Base-by-base conservation (phyloP, 2,329 filamentous ascomycete genomes). In the Chaetomium sp. region DNA sequence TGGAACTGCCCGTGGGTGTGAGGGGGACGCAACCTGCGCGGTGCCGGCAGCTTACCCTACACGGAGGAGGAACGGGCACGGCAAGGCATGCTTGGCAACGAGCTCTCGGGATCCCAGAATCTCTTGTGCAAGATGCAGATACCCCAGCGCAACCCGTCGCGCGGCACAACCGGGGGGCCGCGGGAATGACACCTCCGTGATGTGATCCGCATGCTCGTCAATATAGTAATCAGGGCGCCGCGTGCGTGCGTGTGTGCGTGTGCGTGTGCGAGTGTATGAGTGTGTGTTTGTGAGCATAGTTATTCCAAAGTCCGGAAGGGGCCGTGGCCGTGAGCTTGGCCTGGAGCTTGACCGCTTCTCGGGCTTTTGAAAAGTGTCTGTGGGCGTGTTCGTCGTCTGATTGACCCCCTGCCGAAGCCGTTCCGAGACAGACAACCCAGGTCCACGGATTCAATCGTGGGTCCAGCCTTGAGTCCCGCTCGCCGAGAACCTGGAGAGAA, bases 351-450 rank as follows among this genome's bases (percentile, higher is more conserved):
- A 50, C 27, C 33, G 51, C 27, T n/a, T 38, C 45, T 29, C 38
- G 12, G 49, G 10, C 57, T 16, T 25, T 19, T 19, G 10, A 25
- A 47, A 10, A 19, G 53, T 21, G 45, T 51, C 45, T 21, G 55
- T 42, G 57, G 12, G 60, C 29, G 33, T 33, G 27, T 38, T 47
- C 9, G 42, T 51, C 42, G 57, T 64, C 61, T 64, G 62, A 60
- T 60, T 57, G 38, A 42, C 42, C 53, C 53, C 61, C 31, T 57
- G 23, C 47, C 47, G 21, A 23, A 27, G 23, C 29, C 33, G 47
- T 53, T 33, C 53, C 60, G 23, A 45, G 58, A 54, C 58, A 31
- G 47, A 57, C 27, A 42, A 55, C 38, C 59, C 51, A n/a, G 59
- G 27, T 56, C 51, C 38, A 23, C 50, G 59, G 59, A 45, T 50